These are phyloP conservation scores for Gossypium bickii DNA, from an alignment of 345 rosid species.

Conservation along the genomic window DNA sequence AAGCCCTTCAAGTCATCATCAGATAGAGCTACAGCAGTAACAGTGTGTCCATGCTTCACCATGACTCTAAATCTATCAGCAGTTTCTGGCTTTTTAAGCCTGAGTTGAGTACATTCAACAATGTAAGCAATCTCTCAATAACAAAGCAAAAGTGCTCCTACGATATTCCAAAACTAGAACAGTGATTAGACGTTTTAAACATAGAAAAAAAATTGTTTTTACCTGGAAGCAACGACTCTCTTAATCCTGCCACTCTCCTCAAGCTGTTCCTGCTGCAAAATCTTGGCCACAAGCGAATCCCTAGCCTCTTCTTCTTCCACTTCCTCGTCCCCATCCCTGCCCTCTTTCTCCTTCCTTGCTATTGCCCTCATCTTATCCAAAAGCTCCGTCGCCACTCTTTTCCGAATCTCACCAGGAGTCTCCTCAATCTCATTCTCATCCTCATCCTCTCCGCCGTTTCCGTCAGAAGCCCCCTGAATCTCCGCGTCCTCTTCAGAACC, in stretches of 20 bases:
- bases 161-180: neutral
- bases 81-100: constrained; percentile 65
- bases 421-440: constrained; percentile 39
- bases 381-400: constrained; percentile 51
- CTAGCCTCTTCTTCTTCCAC: constrained; percentile 50
- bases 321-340: constrained; percentile 36
- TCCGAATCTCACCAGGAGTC: constrained; percentile 72
- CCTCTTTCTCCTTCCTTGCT: constrained; percentile 37
- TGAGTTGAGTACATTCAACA: constrained; percentile 25
- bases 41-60: constrained; percentile 74
- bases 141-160: neutral
- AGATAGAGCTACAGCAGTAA: constrained; percentile 76
- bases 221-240: constrained; percentile 78
- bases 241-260: constrained; percentile 84
- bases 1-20: constrained; percentile 82
- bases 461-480: constrained; percentile 21
- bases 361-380: constrained; percentile 42
- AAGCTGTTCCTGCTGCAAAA: constrained; percentile 77
- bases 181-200: no score
- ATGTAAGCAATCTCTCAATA: constrained; percentile 4
- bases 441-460: constrained; percentile 20
- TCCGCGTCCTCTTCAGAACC: constrained; percentile 50
- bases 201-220: neutral
- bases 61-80: constrained; percentile 42
- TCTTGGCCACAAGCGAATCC: constrained; percentile 55